Evolutionary conservation across 2,329 filamentous ascomycete species (phyloP).

Genomic region (Fusarium penzigii): DNA sequence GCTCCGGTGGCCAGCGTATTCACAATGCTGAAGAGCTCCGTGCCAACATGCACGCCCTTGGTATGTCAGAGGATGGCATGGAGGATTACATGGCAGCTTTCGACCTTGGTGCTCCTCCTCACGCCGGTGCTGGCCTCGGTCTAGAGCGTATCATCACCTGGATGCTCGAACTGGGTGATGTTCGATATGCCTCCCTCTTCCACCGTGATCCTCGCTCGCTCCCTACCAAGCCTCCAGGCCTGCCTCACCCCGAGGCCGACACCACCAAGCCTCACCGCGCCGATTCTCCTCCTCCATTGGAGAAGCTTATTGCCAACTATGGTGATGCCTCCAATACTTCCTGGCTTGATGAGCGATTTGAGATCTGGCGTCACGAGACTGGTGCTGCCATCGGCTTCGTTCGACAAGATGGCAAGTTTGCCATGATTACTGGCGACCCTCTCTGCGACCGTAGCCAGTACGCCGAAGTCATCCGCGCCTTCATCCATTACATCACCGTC

Average conservation of each 20-base stretch:
- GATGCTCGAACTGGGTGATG: constrained; percentile 83
- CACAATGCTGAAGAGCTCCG: constrained; percentile 76
- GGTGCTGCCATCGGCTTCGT: constrained; percentile 87
- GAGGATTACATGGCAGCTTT: constrained; percentile 89
- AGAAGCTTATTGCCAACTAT: constrained; percentile 92
- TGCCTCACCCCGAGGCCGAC: constrained; percentile 87
- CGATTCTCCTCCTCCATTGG: constrained; percentile 69
- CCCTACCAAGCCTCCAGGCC: constrained; percentile 62
- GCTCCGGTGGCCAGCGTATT: constrained; percentile 91
- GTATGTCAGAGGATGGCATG: constrained; percentile 80
- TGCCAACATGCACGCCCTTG: constrained; percentile 72
- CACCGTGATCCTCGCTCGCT: constrained; percentile 87
- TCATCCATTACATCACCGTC: constrained; percentile 73
- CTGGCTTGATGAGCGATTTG: constrained; percentile 86
- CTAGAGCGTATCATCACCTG: constrained; percentile 87
- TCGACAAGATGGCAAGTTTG: constrained; percentile 67
- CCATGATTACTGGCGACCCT: constrained; percentile 84
- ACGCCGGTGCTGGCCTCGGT: constrained; percentile 87
- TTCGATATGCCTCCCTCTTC: constrained; percentile 85
- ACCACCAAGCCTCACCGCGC: constrained; percentile 56
- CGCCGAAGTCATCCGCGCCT: constrained; percentile 69
- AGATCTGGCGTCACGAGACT: constrained; percentile 83
- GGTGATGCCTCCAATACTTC: constrained; percentile 93
- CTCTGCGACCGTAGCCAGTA: constrained; percentile 82
- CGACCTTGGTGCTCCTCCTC: constrained; percentile 83